Conservation (phyloP, 345 rosid species). For the Syzygium grande region DNA sequence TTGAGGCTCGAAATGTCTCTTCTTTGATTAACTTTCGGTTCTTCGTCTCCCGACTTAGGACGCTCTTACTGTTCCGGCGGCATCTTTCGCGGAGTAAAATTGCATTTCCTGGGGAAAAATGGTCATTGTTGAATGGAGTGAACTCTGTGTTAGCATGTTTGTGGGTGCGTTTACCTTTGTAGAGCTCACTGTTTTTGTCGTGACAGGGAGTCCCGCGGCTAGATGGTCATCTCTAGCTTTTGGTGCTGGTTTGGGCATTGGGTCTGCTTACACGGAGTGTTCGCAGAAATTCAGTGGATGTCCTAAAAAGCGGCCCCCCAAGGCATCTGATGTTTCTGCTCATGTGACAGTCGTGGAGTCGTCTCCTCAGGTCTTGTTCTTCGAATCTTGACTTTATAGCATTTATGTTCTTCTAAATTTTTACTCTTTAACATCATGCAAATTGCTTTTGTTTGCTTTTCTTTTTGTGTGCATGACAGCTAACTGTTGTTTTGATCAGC, state of each 20-base stretch:
- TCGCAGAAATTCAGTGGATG: conserved; percentile 50
- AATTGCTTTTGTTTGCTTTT: not conserved
- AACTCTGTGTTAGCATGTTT: not conserved
- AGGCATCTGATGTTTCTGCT: conserved; percentile 23
- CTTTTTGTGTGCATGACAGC: not conserved
- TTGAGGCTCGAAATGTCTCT: not conserved
- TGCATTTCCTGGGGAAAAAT: not conserved
- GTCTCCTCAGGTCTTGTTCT: not conserved
- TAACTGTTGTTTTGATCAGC: not conserved
- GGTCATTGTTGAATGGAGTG: not conserved
- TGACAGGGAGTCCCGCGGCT: conserved; percentile 70
- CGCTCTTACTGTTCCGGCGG: not conserved
- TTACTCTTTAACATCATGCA: not conserved
- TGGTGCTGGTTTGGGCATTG: conserved; percentile 92
- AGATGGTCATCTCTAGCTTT: conserved; percentile 91
- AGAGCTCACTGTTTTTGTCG: not conserved
- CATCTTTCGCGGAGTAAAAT: not conserved
- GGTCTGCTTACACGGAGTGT: conserved; percentile 82
- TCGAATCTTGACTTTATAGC: not conserved
- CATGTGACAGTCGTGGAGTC: conserved; percentile 36
- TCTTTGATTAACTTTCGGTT: not conserved
- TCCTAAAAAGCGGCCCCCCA: conserved; percentile 36
- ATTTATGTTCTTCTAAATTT: not conserved
- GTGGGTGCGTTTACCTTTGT: not conserved
- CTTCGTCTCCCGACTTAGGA: not conserved